Evolutionary conservation across 2,329 filamentous ascomycete genomes (phyloP), one percentile per base, ranked within the genome.

Genomic region (Eutypella sp.): DNA sequence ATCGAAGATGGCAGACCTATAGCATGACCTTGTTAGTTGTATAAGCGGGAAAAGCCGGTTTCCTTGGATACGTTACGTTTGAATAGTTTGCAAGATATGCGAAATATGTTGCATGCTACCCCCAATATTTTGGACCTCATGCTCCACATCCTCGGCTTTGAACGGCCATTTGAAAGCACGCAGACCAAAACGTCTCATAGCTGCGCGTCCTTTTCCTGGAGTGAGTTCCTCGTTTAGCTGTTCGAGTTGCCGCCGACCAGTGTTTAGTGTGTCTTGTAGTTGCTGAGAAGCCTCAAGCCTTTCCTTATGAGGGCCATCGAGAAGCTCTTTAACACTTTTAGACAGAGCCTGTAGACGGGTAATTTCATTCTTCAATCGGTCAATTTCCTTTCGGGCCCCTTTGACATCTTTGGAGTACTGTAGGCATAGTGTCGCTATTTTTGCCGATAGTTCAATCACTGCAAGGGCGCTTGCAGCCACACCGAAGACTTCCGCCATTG

Each of bases 111-210:
- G n/a, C n/a, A n/a, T n/a, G n/a, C n/a, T n/a, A n/a, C n/a, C n/a
- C n/a, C n/a, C n/a, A n/a, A n/a, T n/a, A n/a, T n/a, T n/a, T n/a
- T n/a, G n/a, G n/a, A n/a, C n/a, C n/a, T n/a, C n/a, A n/a, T n/a
- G n/a, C n/a, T 65, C 57, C 37, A 68, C 57, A 40, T 69, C 57
- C 36, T 64, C 60, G 36, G 59, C 67, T 23, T 58, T 54, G 37
- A 70, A 63, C 3, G 66, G 67, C 67, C 66, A 71, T 53, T 63
- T 70, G 13, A 70, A 54, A 38, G 64, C 58, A 46, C 62, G 60
- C 10, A 65, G 22, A 24, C 65, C 59, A 40, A 62, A 41, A n/a
- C 52, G 52, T 23, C 52, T 58, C 60, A 67, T 67, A 1, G 47
- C 39, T 43, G 62, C 65, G 8, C 57, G 50, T 5, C 16, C 40